These are phyloP conservation scores for Lizonia empirigonia DNA, from an alignment of 2,329 filamentous ascomycete species.

Conservation along the genomic window DNA sequence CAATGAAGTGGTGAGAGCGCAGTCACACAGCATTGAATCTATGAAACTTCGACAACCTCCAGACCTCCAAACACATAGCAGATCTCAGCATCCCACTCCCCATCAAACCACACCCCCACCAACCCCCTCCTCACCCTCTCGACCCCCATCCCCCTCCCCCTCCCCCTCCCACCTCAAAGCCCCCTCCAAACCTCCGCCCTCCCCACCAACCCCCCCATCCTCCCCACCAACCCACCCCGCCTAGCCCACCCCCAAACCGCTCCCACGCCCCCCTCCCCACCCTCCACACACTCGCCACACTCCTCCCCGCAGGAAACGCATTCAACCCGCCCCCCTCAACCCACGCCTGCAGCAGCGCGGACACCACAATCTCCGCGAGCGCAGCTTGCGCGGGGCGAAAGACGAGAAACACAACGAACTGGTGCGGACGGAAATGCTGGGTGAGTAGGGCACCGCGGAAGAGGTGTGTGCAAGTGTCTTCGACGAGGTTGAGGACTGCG, in stretches of 20 bases:
- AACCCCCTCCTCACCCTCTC: background rate
- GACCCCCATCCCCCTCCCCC: slow-evolving; percentile 1
- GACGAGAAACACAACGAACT: slow-evolving; percentile 36
- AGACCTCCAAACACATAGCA: too few relatives aligned
- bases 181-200: slow-evolving; percentile 24
- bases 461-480: slow-evolving; percentile 33
- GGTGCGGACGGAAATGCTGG: slow-evolving; percentile 35
- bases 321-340: slow-evolving; percentile 39
- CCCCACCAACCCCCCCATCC: slow-evolving; percentile 21
- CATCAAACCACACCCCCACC: background rate
- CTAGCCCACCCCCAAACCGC: slow-evolving; percentile 16
- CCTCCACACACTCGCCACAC: slow-evolving; percentile 25
- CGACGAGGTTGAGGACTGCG: slow-evolving; percentile 40
- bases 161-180: slow-evolving; percentile 25
- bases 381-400: slow-evolving; percentile 29
- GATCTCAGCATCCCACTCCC: too few relatives aligned
- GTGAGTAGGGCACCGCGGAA: slow-evolving; percentile 2
- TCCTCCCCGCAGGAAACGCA: slow-evolving; percentile 35
- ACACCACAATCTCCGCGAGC: slow-evolving; percentile 40
- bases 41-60: too few relatives aligned
- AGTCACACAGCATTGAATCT: too few relatives aligned
- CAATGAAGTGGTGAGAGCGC: too few relatives aligned
- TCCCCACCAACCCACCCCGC: slow-evolving; percentile 16
- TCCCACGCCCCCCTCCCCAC: slow-evolving; percentile 24
- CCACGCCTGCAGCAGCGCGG: slow-evolving; percentile 37